Conservation (phyloP, 176 grass and related monocot species). For the Oryza longistaminata region DNA sequence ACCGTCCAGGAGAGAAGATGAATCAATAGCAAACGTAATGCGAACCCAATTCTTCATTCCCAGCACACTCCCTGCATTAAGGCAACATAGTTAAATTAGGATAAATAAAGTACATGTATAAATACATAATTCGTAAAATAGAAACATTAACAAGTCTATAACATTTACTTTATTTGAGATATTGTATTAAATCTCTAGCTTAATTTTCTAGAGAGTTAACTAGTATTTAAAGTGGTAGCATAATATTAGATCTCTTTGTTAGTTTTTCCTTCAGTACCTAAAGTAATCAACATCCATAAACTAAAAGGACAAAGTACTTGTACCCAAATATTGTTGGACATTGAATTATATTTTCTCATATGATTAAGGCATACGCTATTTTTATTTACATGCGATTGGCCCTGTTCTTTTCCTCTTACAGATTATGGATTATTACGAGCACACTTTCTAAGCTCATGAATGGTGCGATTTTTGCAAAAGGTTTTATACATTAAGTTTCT, state of each 20-base stretch:
- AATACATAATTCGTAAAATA: neutral
- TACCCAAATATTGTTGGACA: neutral
- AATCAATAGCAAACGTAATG: slow-evolving; percentile 53
- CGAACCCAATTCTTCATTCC: slow-evolving; percentile 57
- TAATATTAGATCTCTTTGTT: neutral
- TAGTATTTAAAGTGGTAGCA: neutral
- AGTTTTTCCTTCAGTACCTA: neutral
- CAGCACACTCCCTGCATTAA: slow-evolving; percentile 42
- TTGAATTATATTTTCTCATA: neutral
- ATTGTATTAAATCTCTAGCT: neutral
- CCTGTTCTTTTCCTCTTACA: no score
- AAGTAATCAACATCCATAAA: neutral
- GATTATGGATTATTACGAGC: no score
- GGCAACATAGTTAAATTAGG: neutral
- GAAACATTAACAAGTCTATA: neutral
- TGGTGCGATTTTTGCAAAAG: no score
- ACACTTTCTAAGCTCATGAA: no score
- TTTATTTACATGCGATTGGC: no score
- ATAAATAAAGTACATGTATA: neutral
- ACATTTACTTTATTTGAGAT: neutral
- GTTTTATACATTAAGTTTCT: no score
- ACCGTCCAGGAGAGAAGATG: slow-evolving; percentile 50
- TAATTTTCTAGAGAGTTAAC: neutral
- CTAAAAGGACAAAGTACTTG: neutral
- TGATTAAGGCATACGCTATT: neutral